A percentile compares a stretch with the other conserved stretches of the same genome.
phyloP scores from a whole-genome alignment of 1,139 yeast species.

The Arxiozyma telluris region DNA sequence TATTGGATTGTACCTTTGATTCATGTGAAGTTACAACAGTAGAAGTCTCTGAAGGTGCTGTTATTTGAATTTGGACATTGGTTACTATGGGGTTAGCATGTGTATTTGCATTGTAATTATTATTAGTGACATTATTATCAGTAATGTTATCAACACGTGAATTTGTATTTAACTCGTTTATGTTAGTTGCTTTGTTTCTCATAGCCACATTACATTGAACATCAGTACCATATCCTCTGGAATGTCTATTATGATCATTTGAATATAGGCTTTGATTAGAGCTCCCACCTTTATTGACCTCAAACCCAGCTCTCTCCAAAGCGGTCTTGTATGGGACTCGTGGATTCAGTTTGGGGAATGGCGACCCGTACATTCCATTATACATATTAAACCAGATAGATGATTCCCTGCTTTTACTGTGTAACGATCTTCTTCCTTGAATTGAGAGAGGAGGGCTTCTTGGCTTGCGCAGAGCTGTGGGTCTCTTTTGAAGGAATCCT shows the following conservation, averaged over 20 bases:
- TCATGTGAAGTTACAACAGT: background rate
- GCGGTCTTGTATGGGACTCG: constrained; percentile 50
- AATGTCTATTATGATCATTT: background rate
- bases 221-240: background rate
- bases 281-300: constrained; percentile 16
- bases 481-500: background rate
- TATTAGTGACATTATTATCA: no score
- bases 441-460: background rate
- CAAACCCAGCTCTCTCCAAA: constrained; percentile 60
- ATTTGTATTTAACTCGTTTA: background rate
- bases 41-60: background rate
- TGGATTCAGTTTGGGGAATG: constrained; percentile 55
- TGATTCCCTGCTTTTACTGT: background rate
- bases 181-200: background rate
- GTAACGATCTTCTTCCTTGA: background rate
- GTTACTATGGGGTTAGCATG: background rate
- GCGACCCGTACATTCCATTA: constrained; percentile 27
- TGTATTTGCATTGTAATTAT: background rate
- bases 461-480: background rate
- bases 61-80: background rate
- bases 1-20: background rate
- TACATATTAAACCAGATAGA: constrained; percentile 8
- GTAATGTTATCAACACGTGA: no score
- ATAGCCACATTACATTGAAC: background rate
- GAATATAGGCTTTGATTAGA: background rate